Percentiles rank a stretch among this genome's conserved stretches.
Conservation (phyloP, 345 rosid species). For the Fremontodendron californicum region DNA sequence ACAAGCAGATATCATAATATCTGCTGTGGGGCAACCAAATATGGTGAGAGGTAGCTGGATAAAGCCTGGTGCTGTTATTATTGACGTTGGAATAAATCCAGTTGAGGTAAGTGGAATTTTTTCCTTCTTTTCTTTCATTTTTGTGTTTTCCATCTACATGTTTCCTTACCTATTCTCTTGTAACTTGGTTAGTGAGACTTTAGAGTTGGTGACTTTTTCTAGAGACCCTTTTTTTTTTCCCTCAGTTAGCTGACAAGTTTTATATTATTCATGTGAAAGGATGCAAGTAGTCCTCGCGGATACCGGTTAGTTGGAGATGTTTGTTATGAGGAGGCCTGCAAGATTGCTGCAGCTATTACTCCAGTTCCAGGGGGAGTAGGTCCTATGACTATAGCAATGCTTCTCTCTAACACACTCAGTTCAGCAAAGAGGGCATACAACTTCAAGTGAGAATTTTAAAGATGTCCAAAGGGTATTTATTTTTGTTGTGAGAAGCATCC, state of each 20-base stretch:
- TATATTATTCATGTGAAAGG: constrained; percentile 34
- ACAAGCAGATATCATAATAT: constrained; percentile 72
- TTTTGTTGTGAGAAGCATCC: not conserved
- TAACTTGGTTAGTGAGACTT: not conserved
- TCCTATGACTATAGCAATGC: constrained; percentile 93
- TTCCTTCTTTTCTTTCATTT: not conserved
- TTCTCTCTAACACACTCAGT: constrained; percentile 68
- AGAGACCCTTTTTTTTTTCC: not conserved
- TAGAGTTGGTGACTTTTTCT: not conserved
- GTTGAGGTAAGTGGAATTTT: constrained; percentile 45
- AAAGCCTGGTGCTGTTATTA: constrained; percentile 81
- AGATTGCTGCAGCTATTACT: constrained; percentile 71
- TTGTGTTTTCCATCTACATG: not conserved
- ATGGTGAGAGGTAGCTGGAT: constrained; percentile 88
- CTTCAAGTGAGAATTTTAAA: constrained; percentile 34
- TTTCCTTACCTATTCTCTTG: not conserved
- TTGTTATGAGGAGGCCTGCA: constrained; percentile 70
- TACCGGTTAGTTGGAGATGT: constrained; percentile 77
- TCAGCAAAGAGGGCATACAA: constrained; percentile 66
- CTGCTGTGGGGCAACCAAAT: constrained; percentile 78
- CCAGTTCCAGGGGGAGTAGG: constrained; percentile 95
- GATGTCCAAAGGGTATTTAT: not conserved
- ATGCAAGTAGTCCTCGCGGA: constrained; percentile 52
- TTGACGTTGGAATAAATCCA: constrained; percentile 86
- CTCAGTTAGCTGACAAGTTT: constrained; percentile 6